Percentiles rank a stretch among this genome's conserved stretches.
phyloP scores from a whole-genome alignment of 2,329 filamentous ascomycete genomes.

The Xylariales sp. region DNA sequence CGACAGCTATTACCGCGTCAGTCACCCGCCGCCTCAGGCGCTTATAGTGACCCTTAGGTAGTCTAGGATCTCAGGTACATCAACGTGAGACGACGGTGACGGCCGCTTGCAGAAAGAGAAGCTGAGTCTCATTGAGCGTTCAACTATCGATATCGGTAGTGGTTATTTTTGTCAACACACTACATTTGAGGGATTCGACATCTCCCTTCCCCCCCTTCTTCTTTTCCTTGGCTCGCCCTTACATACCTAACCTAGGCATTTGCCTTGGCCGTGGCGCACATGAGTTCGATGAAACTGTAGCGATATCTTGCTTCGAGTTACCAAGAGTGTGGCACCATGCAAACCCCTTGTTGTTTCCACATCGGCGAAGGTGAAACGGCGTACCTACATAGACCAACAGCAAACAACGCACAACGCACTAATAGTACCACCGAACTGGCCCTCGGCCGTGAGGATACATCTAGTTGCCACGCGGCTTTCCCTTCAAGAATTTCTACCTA shows the following conservation, averaged over 20 bases:
- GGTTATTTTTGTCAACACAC: no score
- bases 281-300: background rate
- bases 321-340: background rate
- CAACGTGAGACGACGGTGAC: background rate
- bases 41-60: background rate
- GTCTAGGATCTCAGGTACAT: no score
- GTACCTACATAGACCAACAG: background rate
- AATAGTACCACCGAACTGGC: background rate
- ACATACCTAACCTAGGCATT: background rate
- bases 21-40: no score
- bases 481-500: background rate
- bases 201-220: no score
- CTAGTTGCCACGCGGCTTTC: background rate
- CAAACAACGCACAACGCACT: background rate
- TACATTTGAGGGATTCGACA: background rate
- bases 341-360: background rate
- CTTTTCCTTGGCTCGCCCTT: background rate
- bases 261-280: background rate
- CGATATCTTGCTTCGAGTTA: background rate
- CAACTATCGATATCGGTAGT: background rate
- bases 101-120: background rate
- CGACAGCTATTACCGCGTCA: no score
- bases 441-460: background rate
- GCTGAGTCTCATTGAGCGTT: background rate
- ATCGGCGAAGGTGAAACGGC: slow-evolving; percentile 1